These are phyloP conservation scores for Clitopilus hobsonii DNA, from an alignment of 768 basidiomycete genomes.

Conservation along the genomic window DNA sequence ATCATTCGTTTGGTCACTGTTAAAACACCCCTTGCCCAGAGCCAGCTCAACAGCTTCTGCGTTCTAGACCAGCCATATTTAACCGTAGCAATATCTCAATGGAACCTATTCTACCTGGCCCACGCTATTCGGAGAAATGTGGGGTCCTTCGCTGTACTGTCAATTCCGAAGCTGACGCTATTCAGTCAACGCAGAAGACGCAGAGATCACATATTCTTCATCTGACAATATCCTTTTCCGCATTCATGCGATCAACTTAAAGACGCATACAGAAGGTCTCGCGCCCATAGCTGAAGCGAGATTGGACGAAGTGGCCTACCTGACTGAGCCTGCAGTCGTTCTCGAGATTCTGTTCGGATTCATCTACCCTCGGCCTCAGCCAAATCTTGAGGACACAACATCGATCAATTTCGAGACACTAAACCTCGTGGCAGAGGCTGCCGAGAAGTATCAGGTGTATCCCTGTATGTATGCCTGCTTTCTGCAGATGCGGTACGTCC, in stretches of 20 bases:
- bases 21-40: no score
- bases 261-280: conserved; percentile 17
- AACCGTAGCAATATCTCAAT: not conserved
- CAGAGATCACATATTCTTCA: conserved; percentile 18
- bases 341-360: conserved; percentile 23
- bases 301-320: conserved; percentile 12
- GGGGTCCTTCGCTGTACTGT: not conserved
- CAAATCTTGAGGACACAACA: conserved; percentile 10
- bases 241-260: conserved; percentile 18
- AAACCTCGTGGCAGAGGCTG: conserved; percentile 21
- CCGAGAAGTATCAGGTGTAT: conserved; percentile 28
- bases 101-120: not conserved
- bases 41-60: not conserved
- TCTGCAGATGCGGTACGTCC: conserved; percentile 19
- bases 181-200: conserved; percentile 14
- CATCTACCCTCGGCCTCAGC: conserved; percentile 21
- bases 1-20: no score
- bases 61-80: not conserved
- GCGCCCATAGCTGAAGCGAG: conserved; percentile 15
- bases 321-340: conserved; percentile 16
- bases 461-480: conserved; percentile 20
- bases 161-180: not conserved
- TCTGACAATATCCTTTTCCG: conserved; percentile 16
- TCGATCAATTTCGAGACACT: conserved; percentile 11
- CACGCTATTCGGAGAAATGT: not conserved